Evolutionary conservation across 805 yeast genomes (phyloP).

Genomic region (Metschnikowia picachoensis): DNA sequence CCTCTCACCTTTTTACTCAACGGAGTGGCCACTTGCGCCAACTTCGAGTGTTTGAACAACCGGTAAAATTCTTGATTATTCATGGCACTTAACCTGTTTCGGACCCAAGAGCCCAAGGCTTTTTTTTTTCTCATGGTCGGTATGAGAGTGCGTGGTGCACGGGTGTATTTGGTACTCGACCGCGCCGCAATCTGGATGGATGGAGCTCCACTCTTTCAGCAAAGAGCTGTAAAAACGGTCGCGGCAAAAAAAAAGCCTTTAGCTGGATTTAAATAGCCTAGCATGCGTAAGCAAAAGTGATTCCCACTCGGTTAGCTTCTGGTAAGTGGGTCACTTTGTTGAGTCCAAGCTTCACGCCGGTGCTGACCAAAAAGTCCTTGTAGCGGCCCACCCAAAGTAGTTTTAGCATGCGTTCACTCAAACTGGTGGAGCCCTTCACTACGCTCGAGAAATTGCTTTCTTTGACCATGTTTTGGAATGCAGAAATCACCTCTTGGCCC

Average conservation of each 20-base stretch:
- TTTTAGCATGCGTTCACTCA: slow-evolving; percentile 57
- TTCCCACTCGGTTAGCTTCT: slow-evolving; percentile 49
- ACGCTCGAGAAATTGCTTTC: slow-evolving; percentile 63
- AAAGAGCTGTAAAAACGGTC: neutral
- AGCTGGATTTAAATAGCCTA: slow-evolving; percentile 17
- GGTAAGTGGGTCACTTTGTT: slow-evolving; percentile 40
- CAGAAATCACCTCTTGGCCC: slow-evolving; percentile 37
- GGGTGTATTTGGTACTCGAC: too few species aligned
- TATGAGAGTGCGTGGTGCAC: too few species aligned
- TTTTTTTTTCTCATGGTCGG: too few species aligned
- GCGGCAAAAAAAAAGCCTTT: neutral
- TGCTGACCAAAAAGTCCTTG: slow-evolving; percentile 71
- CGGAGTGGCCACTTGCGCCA: slow-evolving; percentile 45
- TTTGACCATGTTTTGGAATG: slow-evolving; percentile 48
- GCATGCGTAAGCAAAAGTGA: slow-evolving; percentile 60
- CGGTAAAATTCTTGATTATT: slow-evolving; percentile 16
- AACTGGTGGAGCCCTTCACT: slow-evolving; percentile 66
- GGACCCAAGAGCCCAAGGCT: too few species aligned
- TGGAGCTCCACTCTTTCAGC: neutral
- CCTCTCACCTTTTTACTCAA: slow-evolving; percentile 30
- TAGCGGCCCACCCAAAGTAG: slow-evolving; percentile 86
- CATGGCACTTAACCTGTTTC: slow-evolving; percentile 3
- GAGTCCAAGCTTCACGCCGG: slow-evolving; percentile 59
- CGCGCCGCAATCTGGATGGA: too few species aligned
- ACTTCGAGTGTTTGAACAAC: slow-evolving; percentile 38